Base-by-base conservation (phyloP, 805 yeast species). In the Nakazawaea holstii region DNA sequence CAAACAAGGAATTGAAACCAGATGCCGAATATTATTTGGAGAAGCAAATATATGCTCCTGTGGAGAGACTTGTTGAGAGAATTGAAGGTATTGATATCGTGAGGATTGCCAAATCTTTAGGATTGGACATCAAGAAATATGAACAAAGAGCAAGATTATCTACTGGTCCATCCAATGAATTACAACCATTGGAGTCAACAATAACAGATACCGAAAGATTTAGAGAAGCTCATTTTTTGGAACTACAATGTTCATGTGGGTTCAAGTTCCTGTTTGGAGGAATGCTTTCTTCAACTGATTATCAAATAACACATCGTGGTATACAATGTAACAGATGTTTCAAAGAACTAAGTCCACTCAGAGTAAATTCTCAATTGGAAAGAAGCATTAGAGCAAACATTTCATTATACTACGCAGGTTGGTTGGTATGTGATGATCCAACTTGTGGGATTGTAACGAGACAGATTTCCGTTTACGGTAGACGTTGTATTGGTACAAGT, bases 31-130 rank as follows among this genome's bases (percentile, higher is more conserved):
- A 77, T 60, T 94, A 94, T 62, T 69, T 92, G 55, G 94, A 84
- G 54, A 87, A 89, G 62, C 99, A 94, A 66, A 77, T 94, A 8
- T 80, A 86, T 57, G 90, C 95, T 2, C 97, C 97, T 3, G 82
- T 94, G 8, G 95, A 88, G 60, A 80, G 99, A 66, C 71, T 94
- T 45, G 70, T 92, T 37, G 95, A 84, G 54, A 78, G 84, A 52
- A 82, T 94, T 46, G 95, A 89, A 53, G 97, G 98, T 37, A 76
- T 86, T 52, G 97, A 92, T 59, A 73, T 82, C 57, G 79, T 81
- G 42, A 76, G 94, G 54, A 72, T 94, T 35, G 95, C 96, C 4
- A 73, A 75, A 40, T 73, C 84, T 2, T 70, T 94, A 33, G 96
- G 96, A 0, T 70, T 94, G 36, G 96, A 91, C 57, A 71, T 87